phyloP scores from a whole-genome alignment of 1,139 yeast genomes.

The Pichia sp. region DNA sequence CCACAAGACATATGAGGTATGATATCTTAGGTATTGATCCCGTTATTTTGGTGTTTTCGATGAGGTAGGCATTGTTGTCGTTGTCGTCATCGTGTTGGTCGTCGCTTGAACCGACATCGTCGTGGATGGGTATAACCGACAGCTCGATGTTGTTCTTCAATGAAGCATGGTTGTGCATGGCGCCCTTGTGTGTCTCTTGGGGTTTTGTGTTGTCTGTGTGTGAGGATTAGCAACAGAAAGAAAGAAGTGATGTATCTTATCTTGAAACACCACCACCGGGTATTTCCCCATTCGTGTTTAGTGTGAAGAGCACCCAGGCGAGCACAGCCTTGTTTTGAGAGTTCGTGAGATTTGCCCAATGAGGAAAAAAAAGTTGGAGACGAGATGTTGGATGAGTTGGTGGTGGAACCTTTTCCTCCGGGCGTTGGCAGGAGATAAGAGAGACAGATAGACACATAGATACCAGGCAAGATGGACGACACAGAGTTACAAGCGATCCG shows the following conservation, averaged over 20 bases:
- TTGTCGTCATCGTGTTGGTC: not conserved
- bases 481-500: slow-evolving; percentile 85
- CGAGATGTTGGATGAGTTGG: not conserved
- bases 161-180: too few species aligned
- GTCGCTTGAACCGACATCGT: not conserved
- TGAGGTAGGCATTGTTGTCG: not conserved
- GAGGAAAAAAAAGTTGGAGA: too few species aligned
- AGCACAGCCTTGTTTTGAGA: not conserved
- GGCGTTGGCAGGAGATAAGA: too few species aligned
- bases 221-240: too few species aligned
- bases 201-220: too few species aligned
- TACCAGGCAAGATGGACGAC: slow-evolving; percentile 53
- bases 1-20: slow-evolving; percentile 43
- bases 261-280: too few species aligned
- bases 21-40: slow-evolving; percentile 42
- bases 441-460: too few species aligned
- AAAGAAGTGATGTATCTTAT: too few species aligned
- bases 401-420: not conserved
- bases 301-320: not conserved
- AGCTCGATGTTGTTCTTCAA: slow-evolving; percentile 10
- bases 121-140: slow-evolving; percentile 1
- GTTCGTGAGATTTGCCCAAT: too few species aligned
- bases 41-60: slow-evolving; percentile 21
- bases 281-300: too few species aligned
- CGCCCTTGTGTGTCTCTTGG: not conserved